phyloP scores from a whole-genome alignment of 257 asterid genomes.

The Capsicum rhomboideum region DNA sequence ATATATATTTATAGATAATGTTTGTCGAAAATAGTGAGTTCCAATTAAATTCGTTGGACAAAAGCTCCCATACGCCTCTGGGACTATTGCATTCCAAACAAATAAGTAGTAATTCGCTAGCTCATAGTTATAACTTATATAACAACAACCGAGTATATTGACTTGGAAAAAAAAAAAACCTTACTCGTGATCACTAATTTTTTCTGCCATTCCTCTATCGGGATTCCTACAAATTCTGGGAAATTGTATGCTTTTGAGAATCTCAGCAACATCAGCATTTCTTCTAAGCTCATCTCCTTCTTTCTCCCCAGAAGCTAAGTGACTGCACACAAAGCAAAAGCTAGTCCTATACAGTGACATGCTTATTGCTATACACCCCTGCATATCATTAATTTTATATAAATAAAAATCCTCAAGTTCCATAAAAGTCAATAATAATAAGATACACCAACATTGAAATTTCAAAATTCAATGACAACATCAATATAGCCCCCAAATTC shows the following conservation, averaged over 20 bases:
- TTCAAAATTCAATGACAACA: not conserved
- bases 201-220: slow-evolving; percentile 35
- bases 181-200: slow-evolving; percentile 71
- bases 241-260: slow-evolving; percentile 55
- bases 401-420: not conserved
- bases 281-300: slow-evolving; percentile 82
- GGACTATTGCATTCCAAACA: not conserved
- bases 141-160: not conserved
- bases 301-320: slow-evolving; percentile 91
- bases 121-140: not conserved
- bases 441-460: not conserved
- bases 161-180: not conserved
- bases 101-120: not conserved
- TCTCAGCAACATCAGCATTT: slow-evolving; percentile 76
- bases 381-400: not conserved
- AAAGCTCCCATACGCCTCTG: not conserved
- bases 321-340: slow-evolving; percentile 89
- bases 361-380: slow-evolving; percentile 95
- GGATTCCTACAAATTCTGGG: slow-evolving; percentile 52
- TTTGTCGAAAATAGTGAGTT: not conserved
- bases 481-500: too few species aligned
- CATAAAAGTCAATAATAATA: not conserved
- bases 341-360: slow-evolving; percentile 80
- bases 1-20: too few species aligned
- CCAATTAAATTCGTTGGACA: too few species aligned